phyloP scores from a whole-genome alignment of 495 filamentous ascomycete species.

The Bryoglossum gracile region DNA sequence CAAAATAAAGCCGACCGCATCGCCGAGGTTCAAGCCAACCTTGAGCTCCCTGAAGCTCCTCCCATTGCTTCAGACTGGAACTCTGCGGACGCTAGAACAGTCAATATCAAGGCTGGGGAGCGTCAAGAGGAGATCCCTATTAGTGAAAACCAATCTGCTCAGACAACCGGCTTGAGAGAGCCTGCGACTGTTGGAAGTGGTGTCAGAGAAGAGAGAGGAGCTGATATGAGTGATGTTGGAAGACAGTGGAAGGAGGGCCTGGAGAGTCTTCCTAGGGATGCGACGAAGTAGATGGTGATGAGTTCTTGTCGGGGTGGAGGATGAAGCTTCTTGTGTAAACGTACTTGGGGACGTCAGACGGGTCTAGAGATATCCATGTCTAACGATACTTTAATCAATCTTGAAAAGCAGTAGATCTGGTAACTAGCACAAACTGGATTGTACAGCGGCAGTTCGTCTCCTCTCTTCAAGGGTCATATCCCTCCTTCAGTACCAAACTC shows the following conservation, averaged over 20 bases:
- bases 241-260: conserved; percentile 48
- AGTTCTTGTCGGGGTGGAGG: neutral
- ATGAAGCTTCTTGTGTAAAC: neutral
- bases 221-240: conserved; percentile 43
- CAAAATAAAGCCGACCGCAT: conserved; percentile 55
- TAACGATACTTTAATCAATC: too few species aligned
- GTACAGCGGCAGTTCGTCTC: too few species aligned
- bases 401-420: too few species aligned
- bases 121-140: conserved; percentile 43
- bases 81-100: conserved; percentile 56
- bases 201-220: conserved; percentile 39
- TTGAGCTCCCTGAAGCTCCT: conserved; percentile 73
- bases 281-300: conserved; percentile 26
- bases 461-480: too few species aligned
- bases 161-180: conserved; percentile 49
- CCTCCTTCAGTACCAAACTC: too few species aligned
- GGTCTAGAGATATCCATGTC: too few species aligned
- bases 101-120: conserved; percentile 61
- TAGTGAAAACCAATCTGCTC: conserved; percentile 40
- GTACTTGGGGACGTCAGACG: too few species aligned
- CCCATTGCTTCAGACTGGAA: conserved; percentile 70
- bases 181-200: conserved; percentile 56
- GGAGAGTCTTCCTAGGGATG: conserved; percentile 45
- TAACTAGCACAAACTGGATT: too few species aligned
- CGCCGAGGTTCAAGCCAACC: conserved; percentile 57